These are phyloP conservation scores for Letharia lupina DNA, from an alignment of 495 filamentous ascomycete species.

Conservation along the genomic window DNA sequence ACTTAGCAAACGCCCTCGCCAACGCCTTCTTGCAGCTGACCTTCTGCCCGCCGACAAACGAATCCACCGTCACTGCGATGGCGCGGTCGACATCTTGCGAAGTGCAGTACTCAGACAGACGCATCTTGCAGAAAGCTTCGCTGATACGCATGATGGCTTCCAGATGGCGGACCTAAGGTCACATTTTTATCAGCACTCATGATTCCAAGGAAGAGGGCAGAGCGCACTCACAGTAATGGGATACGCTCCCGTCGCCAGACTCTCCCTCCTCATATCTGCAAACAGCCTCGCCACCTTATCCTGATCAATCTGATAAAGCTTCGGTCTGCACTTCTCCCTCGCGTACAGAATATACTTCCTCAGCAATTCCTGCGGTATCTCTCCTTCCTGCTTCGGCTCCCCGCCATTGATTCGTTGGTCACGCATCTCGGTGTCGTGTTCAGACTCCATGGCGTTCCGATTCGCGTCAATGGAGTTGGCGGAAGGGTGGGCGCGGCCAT, in stretches of 20 bases:
- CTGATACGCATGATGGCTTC: slow-evolving; percentile 94
- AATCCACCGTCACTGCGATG: slow-evolving; percentile 93
- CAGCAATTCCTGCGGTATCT: slow-evolving; percentile 85
- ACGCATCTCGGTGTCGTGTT: slow-evolving; percentile 40
- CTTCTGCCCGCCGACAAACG: slow-evolving; percentile 94
- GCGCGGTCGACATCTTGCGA: slow-evolving; percentile 89
- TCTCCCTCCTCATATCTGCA: slow-evolving; percentile 91
- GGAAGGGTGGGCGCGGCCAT: slow-evolving; percentile 78
- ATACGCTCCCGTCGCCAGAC: slow-evolving; percentile 86
- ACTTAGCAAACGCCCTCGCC: slow-evolving; percentile 95
- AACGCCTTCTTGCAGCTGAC: slow-evolving; percentile 97
- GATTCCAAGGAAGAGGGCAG: background rate
- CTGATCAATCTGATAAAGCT: slow-evolving; percentile 95
- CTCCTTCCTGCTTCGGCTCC: slow-evolving; percentile 57
- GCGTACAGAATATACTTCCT: slow-evolving; percentile 98
- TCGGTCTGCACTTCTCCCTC: slow-evolving; percentile 79
- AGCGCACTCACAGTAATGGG: slow-evolving; percentile 78
- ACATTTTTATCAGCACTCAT: slow-evolving; percentile 21
- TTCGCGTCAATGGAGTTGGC: slow-evolving; percentile 45
- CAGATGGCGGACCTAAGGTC: slow-evolving; percentile 76
- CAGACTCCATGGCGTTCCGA: slow-evolving; percentile 54
- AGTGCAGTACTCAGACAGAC: slow-evolving; percentile 85
- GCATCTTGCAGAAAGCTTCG: slow-evolving; percentile 93
- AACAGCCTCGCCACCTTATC: slow-evolving; percentile 94
- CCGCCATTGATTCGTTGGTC: slow-evolving; percentile 36